Evolutionary conservation across 768 basidiomycete species (phyloP), one percentile per base, ranked within the genome.

Genomic region (Mycena chlorophos): DNA sequence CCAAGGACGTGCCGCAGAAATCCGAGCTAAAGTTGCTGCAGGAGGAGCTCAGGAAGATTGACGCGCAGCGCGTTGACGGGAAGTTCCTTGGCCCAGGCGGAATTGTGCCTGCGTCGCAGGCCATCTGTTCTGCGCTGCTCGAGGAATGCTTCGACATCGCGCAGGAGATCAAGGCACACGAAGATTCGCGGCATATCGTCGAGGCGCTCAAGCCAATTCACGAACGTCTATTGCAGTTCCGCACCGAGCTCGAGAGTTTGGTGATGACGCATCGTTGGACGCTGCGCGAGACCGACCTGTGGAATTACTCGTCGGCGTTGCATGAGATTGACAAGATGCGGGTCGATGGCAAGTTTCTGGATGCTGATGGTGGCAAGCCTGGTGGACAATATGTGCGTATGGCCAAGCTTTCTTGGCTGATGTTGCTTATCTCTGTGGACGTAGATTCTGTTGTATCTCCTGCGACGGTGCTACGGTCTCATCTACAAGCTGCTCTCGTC

Each of bases 251-350:
- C 50, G 97, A 99, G 74, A 85, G 88, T 60, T 76, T 99, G 63
- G 91, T 90, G 27, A 77, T 98, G 62, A 98, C 97, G 1, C 97
- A 96, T 69, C 87, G 97, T 30, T 99, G 97, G 97, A 98, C 88
- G 57, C 75, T 99, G 52, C 80, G 95, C 39, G 97, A 99, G 78
- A 93, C 91, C 1, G 94, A 96, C 64, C 75, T 96, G 20, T 94
- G 85, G 80, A 98, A 93, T 71, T 98, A 96, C 71, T 91, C 92
- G 20, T 77, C 94, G 51, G 91, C 91, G 68, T 74, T 99, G 58
- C 88, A 94, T 66, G 95, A 98, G 71, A 95, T 99, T 37, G 97
- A 99, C 72, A 88, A 89, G 72, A 94, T 98, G 94, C 78, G 97
- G 22, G 84, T 98, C 5, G 94, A 98, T 59, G 97, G 97, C 54